These are phyloP conservation scores for Claviceps pazoutovae DNA, from an alignment of 2,329 filamentous ascomycete species.

Conservation along the genomic window DNA sequence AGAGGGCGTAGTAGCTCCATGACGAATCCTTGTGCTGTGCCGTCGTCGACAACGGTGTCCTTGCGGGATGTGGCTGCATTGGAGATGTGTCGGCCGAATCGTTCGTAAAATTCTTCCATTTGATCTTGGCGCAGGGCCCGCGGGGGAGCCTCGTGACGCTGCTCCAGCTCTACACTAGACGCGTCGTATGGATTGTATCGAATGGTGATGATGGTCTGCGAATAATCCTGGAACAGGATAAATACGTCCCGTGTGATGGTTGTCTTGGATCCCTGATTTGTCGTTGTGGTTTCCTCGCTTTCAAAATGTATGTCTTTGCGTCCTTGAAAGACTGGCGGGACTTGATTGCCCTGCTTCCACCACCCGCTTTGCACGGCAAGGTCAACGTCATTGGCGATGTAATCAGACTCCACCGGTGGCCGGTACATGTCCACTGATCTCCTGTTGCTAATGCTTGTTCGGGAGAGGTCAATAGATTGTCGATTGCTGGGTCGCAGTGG, in stretches of 20 bases:
- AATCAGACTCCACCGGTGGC: constrained; percentile 64
- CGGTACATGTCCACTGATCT: constrained; percentile 64
- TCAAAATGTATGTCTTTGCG: constrained; percentile 76
- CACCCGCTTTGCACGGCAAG: constrained; percentile 60
- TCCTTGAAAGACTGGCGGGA: constrained; percentile 70
- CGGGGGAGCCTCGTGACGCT: constrained; percentile 76
- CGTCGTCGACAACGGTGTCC: constrained; percentile 70
- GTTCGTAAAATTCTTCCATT: constrained; percentile 71
- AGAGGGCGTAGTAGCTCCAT: constrained; percentile 64
- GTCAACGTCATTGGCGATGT: constrained; percentile 79
- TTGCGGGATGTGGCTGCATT: constrained; percentile 58
- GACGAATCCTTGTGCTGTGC: constrained; percentile 65
- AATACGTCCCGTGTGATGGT: constrained; percentile 68
- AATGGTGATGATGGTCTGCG: constrained; percentile 76
- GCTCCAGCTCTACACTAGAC: constrained; percentile 60
- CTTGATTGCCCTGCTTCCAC: constrained; percentile 72
- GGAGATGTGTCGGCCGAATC: constrained; percentile 66
- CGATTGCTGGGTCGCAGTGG: constrained; percentile 11
- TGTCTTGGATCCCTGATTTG: constrained; percentile 55
- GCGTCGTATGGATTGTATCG: constrained; percentile 65
- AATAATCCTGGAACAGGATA: constrained; percentile 91
- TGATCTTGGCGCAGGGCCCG: constrained; percentile 78
- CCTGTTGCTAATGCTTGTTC: constrained; percentile 27
- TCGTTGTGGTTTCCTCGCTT: constrained; percentile 60
- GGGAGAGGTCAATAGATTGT: constrained; percentile 23